These are phyloP conservation scores for Macrophomina pseudophaseolina DNA, from an alignment of 2,329 filamentous ascomycete genomes.

Conservation along the genomic window DNA sequence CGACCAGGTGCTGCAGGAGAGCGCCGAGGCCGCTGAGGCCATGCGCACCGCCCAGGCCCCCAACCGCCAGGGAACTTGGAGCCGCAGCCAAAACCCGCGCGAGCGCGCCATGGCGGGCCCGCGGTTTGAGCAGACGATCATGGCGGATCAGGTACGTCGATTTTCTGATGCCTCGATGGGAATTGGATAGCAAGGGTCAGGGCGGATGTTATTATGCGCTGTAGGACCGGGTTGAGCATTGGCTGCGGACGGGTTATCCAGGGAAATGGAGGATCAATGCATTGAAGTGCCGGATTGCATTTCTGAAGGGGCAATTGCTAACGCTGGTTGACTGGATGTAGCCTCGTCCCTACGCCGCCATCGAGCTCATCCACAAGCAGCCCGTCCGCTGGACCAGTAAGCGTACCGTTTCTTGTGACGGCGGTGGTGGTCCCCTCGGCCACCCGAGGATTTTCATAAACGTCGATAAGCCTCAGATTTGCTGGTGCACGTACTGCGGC, in stretches of 20 bases:
- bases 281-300: neutral
- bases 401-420: conserved; percentile 83
- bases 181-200: neutral
- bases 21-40: conserved; percentile 59
- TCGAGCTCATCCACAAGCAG: conserved; percentile 94
- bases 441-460: conserved; percentile 98
- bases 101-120: conserved; percentile 88
- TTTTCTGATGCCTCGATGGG: neutral
- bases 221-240: neutral
- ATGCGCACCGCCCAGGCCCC: conserved; percentile 76
- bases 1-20: conserved; percentile 62
- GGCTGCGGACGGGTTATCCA: neutral
- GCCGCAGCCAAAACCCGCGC: conserved; percentile 80
- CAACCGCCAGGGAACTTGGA: conserved; percentile 81
- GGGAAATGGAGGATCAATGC: conserved; percentile 3
- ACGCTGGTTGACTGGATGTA: conserved; percentile 47
- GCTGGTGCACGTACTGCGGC: conserved; percentile 89
- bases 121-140: conserved; percentile 95
- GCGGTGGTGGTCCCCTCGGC: conserved; percentile 85
- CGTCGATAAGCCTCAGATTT: conserved; percentile 94
- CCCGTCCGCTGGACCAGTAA: conserved; percentile 91
- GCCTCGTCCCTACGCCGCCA: conserved; percentile 89
- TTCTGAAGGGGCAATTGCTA: conserved; percentile 30
- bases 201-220: too few species aligned
- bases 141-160: conserved; percentile 79